Evolutionary conservation across 371 early-diverging fungal genomes (phyloP), one percentile per base, ranked within the genome.

Genomic region (Batrachochytrium dendrobatidis): DNA sequence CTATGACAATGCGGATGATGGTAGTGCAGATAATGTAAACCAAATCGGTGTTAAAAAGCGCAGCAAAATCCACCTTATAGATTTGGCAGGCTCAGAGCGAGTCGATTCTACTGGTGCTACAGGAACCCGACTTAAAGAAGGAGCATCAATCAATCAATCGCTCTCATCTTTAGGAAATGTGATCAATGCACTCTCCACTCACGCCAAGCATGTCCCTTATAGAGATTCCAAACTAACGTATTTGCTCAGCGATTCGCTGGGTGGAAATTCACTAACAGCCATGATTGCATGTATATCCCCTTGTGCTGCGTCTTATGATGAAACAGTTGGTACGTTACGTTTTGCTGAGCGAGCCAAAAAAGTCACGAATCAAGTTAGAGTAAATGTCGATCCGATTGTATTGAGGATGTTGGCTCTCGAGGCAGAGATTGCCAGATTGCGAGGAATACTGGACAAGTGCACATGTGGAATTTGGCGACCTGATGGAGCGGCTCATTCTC

Each of bases 181-280:
- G 12, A 85, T 85, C 46, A 67, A 61, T 54, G 77, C 82, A 12
- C 65, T 85, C 20, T 69, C 74, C 10, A 60, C 70, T 7, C 17
- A 25, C 20, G 34, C 52, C 12, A 52, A 56, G 24, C 68, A 74
- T 48, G 56, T 74, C 35, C 67, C 72, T 1, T 74, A 74, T 56
- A 39, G 72, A 24, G 69, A 98, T 66, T 89, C 90, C 26, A 99
- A 99, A 64, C 79, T 99, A 24, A 99, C 99, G 0, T 83, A 85
- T 22, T 76, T 99, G 34, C 78, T 99, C 34, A 91, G 95, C 69
- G 92, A 94, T 69, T 91, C 91, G 24, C 76, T 99, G 25, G 94
- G 94, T 56, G 98, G 95, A 5, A 93, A 90, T 52, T 60, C 66
- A n/a, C 53, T 69, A 30, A 72, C 72, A 25, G 50, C 64, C 51